Evolutionary conservation across 768 basidiomycete genomes (phyloP), one percentile per base, ranked within the genome.

Genomic region (Lepiota brunneoincarnata): DNA sequence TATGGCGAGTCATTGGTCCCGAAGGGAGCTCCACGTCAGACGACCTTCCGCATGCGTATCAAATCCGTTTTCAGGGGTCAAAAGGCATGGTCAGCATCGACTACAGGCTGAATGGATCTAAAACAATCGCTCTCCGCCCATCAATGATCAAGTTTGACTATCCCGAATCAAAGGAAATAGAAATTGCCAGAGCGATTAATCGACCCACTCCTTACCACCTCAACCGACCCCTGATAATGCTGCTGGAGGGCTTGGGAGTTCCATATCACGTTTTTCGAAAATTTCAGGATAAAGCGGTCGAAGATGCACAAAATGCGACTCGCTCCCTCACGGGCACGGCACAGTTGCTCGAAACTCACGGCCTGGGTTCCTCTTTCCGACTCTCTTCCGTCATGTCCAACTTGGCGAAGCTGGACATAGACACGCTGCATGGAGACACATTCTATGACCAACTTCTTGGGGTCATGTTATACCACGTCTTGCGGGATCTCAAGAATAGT

Each of bases 141-240:
- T 84, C 82, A 0, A 87, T 87, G 84, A 75, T 80, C 58, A 89
- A 91, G 63, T 89, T 89, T 57, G 69, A 77, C 20, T 75, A 75
- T 1, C 73, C 72, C 0, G 60, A 74, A 21, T 75, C 75, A 0
- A 67, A 61, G 4, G 71, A 72, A 3, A 75, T 88, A 11, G 84
- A 89, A 64, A 80, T 89, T 40, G 86, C 86, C 1, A 71, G 73
- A 21, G 77, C 80, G 2, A 89, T 89, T 63, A 75, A 82, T 57
- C 71, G 73, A 39, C 84, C 85, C 1, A 77, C 78, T 3, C 63
- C 66, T 5, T 85, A 82, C 57, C 84, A 63, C 54, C 66, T 78
- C 17, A 86, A 88, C 59, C 70, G 84, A 1, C 83, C 84, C 0
- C 65, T 89, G 10, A 86, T 89, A 59, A 84, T 84, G 81, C 72